Evolutionary conservation across 2,329 filamentous ascomycete genomes (phyloP), one percentile per base, ranked within the genome.

Genomic region (Diaporthe eres): DNA sequence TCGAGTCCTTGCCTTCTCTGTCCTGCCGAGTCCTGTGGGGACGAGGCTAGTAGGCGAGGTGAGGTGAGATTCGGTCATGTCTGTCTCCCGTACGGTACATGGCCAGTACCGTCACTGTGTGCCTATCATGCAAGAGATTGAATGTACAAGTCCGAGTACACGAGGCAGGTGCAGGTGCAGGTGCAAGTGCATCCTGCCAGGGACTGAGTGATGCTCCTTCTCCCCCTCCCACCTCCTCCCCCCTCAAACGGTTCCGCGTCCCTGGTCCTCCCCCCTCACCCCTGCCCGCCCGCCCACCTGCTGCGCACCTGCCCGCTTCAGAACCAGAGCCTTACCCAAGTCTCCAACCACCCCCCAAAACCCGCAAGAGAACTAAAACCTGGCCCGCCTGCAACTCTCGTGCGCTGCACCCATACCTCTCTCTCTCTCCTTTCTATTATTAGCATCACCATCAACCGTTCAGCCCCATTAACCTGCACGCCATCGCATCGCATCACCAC

Each of bases 191-290:
- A 68, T 68, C 65, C 65, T 68, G 63, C 63, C 63, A 53, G 63
- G 63, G 63, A 68, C 63, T 68, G 44, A 68, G 47, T 68, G 44
- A 61, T 74, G 44, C 42, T 75, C 76, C 78, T 72, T 77, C 77
- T 76, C 76, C 75, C 74, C 74, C 74, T 73, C 74, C 74, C 77
- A 28, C 42, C 19, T 34, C 77, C 55, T 70, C 77, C 75, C 75
- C 76, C 76, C 73, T 25, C 31, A 55, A 55, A 77, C 80, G 80
- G 53, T 31, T 60, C 75, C 71, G 75, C 58, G 2, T 61, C 58
- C 78, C 77, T 79, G 77, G 76, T 78, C 78, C 75, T 74, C 78
- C 84, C 86, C 84, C 83, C 87, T 85, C 86, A 87, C 85, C 87
- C 86, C 86, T 86, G 86, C 84, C 80, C 81, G 80, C 82, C 81